A percentile compares a stretch with the other conserved stretches of the same genome.
Evolutionary conservation across 257 asterid species (phyloP).

Genomic region (Lycium ferocissimum): DNA sequence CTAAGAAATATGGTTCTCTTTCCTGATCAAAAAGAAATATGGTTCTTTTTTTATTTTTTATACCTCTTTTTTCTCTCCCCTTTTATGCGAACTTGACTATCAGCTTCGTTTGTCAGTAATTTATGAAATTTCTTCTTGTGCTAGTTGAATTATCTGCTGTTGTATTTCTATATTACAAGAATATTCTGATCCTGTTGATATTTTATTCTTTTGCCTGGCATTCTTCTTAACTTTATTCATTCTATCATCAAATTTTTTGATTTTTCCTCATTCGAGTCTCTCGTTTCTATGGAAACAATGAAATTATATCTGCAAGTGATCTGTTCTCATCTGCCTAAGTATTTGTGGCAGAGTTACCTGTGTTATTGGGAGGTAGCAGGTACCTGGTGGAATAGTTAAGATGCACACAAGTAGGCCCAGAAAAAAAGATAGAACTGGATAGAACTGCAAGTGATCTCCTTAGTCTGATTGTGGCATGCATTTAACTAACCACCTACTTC

Average conservation of each 20-base stretch:
- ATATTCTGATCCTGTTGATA: not conserved
- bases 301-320: not conserved
- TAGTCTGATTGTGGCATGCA: not conserved
- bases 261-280: conserved; percentile 17
- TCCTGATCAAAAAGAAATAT: not conserved
- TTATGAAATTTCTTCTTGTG: conserved; percentile 17
- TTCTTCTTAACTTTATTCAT: not conserved
- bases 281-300: not conserved
- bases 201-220: not conserved
- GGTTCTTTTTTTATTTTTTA: not conserved
- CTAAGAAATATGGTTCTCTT: conserved; percentile 20
- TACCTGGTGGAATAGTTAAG: not conserved
- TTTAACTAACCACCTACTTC: conserved; percentile 17
- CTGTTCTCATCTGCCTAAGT: not conserved
- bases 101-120: not conserved
- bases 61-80: not conserved
- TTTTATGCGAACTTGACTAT: not conserved
- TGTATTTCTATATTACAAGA: not conserved
- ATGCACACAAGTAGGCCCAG: not conserved
- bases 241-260: conserved; percentile 11
- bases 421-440: not conserved
- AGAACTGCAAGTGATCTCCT: not conserved
- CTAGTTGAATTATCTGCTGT: conserved; percentile 20
- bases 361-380: conserved; percentile 7
- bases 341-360: not conserved